Evolutionary conservation across 139 green algal genomes (phyloP).

Genomic region (Yamagishiella unicocca): DNA sequence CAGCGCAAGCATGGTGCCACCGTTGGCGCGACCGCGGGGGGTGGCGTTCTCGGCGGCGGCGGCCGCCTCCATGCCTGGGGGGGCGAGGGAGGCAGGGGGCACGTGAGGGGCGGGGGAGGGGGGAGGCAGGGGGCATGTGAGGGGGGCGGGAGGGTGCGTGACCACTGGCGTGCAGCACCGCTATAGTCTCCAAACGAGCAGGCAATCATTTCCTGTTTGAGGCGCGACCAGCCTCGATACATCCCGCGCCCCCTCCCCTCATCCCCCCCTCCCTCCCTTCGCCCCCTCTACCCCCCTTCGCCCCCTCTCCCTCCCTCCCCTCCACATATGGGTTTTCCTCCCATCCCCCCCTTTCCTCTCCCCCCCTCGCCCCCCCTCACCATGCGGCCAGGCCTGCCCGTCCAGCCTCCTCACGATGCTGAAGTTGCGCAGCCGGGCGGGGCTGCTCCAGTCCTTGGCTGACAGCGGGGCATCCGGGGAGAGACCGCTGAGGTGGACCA

Average conservation of each 20-base stretch:
- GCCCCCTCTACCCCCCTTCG: neutral
- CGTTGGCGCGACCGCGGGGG: conserved; percentile 74
- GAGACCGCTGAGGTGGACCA: conserved; percentile 77
- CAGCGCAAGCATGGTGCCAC: conserved; percentile 75
- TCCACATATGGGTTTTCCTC: neutral
- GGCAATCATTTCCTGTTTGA: too few species aligned
- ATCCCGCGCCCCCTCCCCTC: neutral
- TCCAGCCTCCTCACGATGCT: conserved; percentile 87
- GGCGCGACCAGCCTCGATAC: too few species aligned
- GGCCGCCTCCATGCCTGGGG: conserved; percentile 85
- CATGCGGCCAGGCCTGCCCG: conserved; percentile 79
- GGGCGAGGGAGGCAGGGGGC: neutral
- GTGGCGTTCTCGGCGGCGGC: conserved; percentile 76
- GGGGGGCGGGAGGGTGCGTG: too few species aligned
- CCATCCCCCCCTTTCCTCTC: neutral
- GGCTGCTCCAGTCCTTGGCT: conserved; percentile 78
- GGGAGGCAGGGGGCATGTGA: neutral
- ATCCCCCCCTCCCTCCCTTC: neutral
- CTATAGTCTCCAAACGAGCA: too few species aligned
- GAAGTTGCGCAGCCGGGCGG: conserved; percentile 85
- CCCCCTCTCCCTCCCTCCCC: neutral
- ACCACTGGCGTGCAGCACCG: too few species aligned
- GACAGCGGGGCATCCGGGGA: conserved; percentile 71
- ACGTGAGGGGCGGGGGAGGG: neutral
- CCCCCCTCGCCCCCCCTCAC: conserved; percentile 31